Evolutionary conservation across 768 basidiomycete species (phyloP).

Genomic region (Albatrellus ellisii): DNA sequence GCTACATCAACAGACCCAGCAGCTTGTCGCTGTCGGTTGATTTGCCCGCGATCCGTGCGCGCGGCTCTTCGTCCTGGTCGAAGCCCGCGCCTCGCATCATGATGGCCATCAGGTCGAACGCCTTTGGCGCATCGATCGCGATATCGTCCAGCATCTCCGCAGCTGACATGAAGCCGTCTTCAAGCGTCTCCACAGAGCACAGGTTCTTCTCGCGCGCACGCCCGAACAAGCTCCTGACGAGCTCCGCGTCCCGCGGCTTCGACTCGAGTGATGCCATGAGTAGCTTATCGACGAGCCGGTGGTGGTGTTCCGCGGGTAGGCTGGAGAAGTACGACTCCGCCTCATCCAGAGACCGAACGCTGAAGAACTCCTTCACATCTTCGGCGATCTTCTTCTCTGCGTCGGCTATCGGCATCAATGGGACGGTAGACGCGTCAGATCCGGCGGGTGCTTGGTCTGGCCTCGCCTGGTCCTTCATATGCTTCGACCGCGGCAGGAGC

Average conservation of each 20-base stretch:
- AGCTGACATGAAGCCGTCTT: slow-evolving; percentile 56
- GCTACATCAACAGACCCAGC: slow-evolving; percentile 19
- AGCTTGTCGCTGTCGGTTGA: slow-evolving; percentile 47
- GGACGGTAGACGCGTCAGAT: slow-evolving; percentile 29
- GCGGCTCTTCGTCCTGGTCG: slow-evolving; percentile 40
- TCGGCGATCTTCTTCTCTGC: slow-evolving; percentile 68
- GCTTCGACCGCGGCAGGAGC: slow-evolving; percentile 69
- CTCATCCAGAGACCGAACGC: slow-evolving; percentile 72
- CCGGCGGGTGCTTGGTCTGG: slow-evolving; percentile 30
- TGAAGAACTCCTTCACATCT: slow-evolving; percentile 80
- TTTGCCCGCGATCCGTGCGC: no score
- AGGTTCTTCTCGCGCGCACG: slow-evolving; percentile 46
- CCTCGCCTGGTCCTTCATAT: slow-evolving; percentile 30
- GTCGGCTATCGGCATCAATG: slow-evolving; percentile 47
- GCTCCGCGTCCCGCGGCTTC: slow-evolving; percentile 67
- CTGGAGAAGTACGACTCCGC: slow-evolving; percentile 77
- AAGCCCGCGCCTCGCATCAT: slow-evolving; percentile 62
- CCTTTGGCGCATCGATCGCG: no score
- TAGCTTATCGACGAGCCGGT: slow-evolving; percentile 61
- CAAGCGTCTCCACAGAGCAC: slow-evolving; percentile 47
- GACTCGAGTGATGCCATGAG: slow-evolving; percentile 63
- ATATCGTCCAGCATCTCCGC: slow-evolving; percentile 81
- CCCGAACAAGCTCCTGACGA: slow-evolving; percentile 66
- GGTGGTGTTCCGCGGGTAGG: slow-evolving; percentile 52
- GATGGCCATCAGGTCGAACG: slow-evolving; percentile 59